phyloP scores from a whole-genome alignment of 306 rosid genomes.

The Inga leiocalycina region DNA sequence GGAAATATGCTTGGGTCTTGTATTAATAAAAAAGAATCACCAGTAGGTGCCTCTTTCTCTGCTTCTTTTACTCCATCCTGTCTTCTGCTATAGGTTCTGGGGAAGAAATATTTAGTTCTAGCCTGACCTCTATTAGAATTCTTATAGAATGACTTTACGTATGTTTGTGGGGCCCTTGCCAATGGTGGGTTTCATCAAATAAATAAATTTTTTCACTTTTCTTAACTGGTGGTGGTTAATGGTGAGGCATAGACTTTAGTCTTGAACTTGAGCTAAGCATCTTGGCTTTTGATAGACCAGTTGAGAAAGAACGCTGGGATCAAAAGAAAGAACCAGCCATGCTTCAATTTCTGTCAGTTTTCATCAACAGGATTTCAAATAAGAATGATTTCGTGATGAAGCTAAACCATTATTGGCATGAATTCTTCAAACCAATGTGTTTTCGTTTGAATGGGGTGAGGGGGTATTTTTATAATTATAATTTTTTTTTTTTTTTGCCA shows the following conservation, averaged over 20 bases:
- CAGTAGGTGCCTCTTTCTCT: background rate
- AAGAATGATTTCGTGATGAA: slow-evolving; percentile 46
- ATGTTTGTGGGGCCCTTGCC: background rate
- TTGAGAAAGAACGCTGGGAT: slow-evolving; percentile 23
- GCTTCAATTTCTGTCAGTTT: slow-evolving; percentile 22
- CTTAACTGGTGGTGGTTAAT: background rate
- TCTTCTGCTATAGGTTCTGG: background rate
- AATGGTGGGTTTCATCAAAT: background rate
- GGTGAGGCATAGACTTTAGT: background rate
- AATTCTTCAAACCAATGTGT: slow-evolving; percentile 18
- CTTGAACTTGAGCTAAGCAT: background rate
- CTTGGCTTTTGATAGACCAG: slow-evolving; percentile 16
- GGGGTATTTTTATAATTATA: background rate
- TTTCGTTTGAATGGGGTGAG: background rate
- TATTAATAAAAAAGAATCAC: too few species aligned
- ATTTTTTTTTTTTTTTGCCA: background rate
- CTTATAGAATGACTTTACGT: background rate
- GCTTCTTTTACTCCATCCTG: background rate
- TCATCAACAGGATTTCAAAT: slow-evolving; percentile 37
- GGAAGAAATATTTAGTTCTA: background rate
- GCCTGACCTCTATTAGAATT: background rate
- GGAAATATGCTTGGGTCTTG: background rate
- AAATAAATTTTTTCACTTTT: background rate
- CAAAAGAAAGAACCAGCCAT: slow-evolving; percentile 24
- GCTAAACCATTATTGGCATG: slow-evolving; percentile 20